Base-by-base conservation (phyloP, 2,329 filamentous ascomycete genomes). In the Plectosphaerella sp. region DNA sequence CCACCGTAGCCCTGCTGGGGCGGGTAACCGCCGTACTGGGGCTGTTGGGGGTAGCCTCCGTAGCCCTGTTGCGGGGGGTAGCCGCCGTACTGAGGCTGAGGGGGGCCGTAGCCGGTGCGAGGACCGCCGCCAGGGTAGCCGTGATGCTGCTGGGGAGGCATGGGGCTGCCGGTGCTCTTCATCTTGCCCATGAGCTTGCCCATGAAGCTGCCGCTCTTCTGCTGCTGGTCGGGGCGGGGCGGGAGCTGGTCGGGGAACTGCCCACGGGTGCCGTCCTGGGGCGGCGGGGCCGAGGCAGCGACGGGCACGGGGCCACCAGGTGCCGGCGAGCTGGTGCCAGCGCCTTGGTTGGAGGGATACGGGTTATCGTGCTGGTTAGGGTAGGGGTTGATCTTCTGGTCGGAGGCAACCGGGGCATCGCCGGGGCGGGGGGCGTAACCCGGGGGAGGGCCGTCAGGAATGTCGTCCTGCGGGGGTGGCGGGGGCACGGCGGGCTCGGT, bases 361-460 rank as follows among this genome's bases (percentile, higher is more conserved):
- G 76, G 65, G 50, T 58, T 61, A 51, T 68, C 64, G 53, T 59
- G 56, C 20, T 56, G 65, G 47, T 60, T 60, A 47, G 68, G 66
- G 53, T 60, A 59, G 28, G 61, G 61, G 47, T 60, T 61, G 49
- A 58, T 57, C 71, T 94, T 95, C 56, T 74, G 76, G 58, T 83
- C 79, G 53, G 59, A 72, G 56, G 65, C 75, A 15, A 42, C 28
- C 59, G 62, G 72, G 28, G 59, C 58, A 49, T 57, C 59, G 57
- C 76, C 66, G 24, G 75, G 61, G 41, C 76, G 72, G 22, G 76
- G 72, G 12, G 78, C 72, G 69, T 92, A 91, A 57, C 79, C 78
- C 1, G 88, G 87, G 12, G 89, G 89, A 4, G 86, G 78, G 37
- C 83, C 88, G 5, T 76, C 68, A 12, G 86, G 74, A 7, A 67